A percentile compares a stretch with the other conserved stretches of the same genome.
These are phyloP conservation scores for Aspergillus glaucus DNA, from an alignment of 2,329 filamentous ascomycete species.

Conservation along the genomic window DNA sequence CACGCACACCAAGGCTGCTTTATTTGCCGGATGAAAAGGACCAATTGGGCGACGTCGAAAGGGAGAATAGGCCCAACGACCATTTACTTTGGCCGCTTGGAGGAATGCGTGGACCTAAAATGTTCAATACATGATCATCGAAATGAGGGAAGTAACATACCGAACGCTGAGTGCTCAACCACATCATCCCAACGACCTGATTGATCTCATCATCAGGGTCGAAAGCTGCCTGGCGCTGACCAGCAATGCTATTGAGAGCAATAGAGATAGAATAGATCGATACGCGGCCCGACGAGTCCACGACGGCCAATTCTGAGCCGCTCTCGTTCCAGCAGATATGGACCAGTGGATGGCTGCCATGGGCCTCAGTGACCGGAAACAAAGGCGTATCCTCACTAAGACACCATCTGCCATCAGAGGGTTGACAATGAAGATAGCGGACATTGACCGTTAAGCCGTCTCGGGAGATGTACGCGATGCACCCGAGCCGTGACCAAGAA, in stretches of 20 bases:
- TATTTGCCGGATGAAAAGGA: conserved; percentile 61
- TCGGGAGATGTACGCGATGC: conserved; percentile 71
- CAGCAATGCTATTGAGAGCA: conserved; percentile 65
- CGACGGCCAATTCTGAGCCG: conserved; percentile 72
- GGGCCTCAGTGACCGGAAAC: conserved; percentile 54
- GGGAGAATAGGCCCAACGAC: conserved; percentile 63
- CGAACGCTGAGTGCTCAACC: conserved; percentile 61
- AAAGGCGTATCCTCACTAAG: conserved; percentile 66
- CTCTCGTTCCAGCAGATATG: conserved; percentile 78
- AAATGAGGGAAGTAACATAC: conserved; percentile 24
- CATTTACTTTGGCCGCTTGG: conserved; percentile 57
- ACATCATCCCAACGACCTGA: conserved; percentile 75
- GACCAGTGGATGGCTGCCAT: conserved; percentile 61
- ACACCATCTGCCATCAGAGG: conserved; percentile 66
- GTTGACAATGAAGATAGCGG: conserved; percentile 63
- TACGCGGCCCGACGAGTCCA: conserved; percentile 73
- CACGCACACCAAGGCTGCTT: conserved; percentile 69
- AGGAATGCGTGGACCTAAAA: conserved; percentile 40
- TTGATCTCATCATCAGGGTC: conserved; percentile 69
- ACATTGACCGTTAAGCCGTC: conserved; percentile 67
- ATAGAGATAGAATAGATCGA: conserved; percentile 66
- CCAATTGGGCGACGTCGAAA: conserved; percentile 60
- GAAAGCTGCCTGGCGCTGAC: conserved; percentile 56
- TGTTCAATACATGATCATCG: conserved; percentile 1
- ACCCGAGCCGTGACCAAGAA: conserved; percentile 82